These are phyloP conservation scores for Arabidopsis hybrid DNA, from an alignment of 441 rosid genomes.

Conservation along the genomic window DNA sequence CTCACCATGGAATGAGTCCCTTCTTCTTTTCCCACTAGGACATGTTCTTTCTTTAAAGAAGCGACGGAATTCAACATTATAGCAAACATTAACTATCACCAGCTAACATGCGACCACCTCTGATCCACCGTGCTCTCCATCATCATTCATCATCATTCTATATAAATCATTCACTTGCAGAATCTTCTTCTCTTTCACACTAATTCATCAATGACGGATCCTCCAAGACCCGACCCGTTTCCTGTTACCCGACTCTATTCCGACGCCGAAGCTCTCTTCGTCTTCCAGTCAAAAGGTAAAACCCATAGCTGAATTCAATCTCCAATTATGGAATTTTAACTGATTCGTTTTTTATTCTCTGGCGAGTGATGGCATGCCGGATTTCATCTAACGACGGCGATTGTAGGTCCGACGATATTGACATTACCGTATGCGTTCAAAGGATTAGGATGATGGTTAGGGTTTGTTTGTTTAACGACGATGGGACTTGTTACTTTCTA, in stretches of 20 bases:
- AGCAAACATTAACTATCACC: not conserved
- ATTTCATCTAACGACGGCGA: slow-evolving; percentile 95
- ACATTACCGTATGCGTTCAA: slow-evolving; percentile 82
- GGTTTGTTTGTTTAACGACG: slow-evolving; percentile 71
- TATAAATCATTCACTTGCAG: not conserved
- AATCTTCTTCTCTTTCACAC: not conserved
- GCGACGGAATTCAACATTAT: slow-evolving; percentile 8
- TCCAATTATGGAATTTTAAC: too few species aligned
- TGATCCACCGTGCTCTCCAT: not conserved
- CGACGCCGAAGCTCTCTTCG: slow-evolving; percentile 91
- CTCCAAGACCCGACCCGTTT: slow-evolving; percentile 49
- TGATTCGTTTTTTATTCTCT: slow-evolving; percentile 5
- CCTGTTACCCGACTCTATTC: slow-evolving; percentile 47
- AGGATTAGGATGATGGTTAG: slow-evolving; percentile 86
- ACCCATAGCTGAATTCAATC: not conserved
- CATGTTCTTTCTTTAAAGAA: slow-evolving; percentile 24
- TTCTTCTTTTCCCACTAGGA: not conserved
- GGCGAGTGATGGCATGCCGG: slow-evolving; percentile 99
- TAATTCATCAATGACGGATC: slow-evolving; percentile 53
- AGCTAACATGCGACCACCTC: slow-evolving; percentile 29
- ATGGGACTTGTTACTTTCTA: slow-evolving; percentile 92
- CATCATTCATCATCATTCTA: not conserved
- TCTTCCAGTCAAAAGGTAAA: slow-evolving; percentile 87
- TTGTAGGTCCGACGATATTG: slow-evolving; percentile 89
- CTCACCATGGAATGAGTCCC: too few species aligned